Conservation (phyloP, 805 yeast species). For the Wickerhamiella occidentalis region DNA sequence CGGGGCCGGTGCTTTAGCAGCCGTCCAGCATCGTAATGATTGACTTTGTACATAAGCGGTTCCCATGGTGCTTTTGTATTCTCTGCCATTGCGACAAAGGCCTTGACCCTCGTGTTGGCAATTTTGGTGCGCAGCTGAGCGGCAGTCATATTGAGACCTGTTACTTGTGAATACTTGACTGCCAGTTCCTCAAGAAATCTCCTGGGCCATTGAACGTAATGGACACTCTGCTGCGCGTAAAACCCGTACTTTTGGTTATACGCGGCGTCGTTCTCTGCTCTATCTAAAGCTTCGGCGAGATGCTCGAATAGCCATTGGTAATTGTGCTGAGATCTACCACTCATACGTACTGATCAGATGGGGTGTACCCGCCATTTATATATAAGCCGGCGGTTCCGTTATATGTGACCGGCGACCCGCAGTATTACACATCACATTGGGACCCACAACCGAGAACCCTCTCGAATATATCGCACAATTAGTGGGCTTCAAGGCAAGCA, state of each 20-base stretch:
- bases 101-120: constrained; percentile 5
- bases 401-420: not conserved
- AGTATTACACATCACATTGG: not conserved
- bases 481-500: too few relatives aligned
- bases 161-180: not conserved
- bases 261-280: not conserved
- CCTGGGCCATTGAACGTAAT: constrained; percentile 5
- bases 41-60: not conserved
- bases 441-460: not conserved
- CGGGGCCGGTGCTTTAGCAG: not conserved
- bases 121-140: constrained; percentile 2
- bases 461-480: not conserved
- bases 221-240: not conserved
- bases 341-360: not conserved
- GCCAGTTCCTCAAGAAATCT: not conserved
- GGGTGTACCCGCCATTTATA: not conserved
- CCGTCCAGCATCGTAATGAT: not conserved
- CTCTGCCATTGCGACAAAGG: not conserved
- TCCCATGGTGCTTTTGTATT: not conserved
- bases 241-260: constrained; percentile 1
- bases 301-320: constrained; percentile 6
- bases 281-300: not conserved
- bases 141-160: not conserved
- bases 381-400: not conserved
- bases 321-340: not conserved